Evolutionary conservation across 129 eudicot species (phyloP).

Genomic region (Saussurea involucrata): DNA sequence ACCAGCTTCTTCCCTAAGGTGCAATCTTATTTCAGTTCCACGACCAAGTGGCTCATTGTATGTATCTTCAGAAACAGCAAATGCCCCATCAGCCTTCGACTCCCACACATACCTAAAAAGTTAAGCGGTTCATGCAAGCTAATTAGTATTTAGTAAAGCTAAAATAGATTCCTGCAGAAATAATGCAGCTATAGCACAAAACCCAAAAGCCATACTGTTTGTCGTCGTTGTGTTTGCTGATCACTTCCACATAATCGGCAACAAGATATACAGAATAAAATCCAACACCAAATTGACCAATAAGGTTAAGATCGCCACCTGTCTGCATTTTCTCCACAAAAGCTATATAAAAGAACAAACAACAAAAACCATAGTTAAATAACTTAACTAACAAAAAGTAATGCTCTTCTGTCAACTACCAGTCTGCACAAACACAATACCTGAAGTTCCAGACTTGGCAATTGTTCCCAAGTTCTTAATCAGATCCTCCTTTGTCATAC

Average conservation of each 20-base stretch:
- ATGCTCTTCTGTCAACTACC: background rate
- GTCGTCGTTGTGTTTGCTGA: constrained; percentile 96
- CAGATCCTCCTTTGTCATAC: constrained; percentile 98
- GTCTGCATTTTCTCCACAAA: constrained; percentile 99
- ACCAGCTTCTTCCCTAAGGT: constrained; percentile 91
- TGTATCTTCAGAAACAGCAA: constrained; percentile 84
- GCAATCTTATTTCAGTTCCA: constrained; percentile 96
- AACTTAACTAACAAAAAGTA: background rate
- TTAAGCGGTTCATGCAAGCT: background rate
- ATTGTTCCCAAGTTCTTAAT: constrained; percentile 94
- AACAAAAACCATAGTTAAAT: background rate
- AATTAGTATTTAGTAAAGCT: constrained; percentile 8
- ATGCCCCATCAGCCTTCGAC: constrained; percentile 98
- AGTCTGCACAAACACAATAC: constrained; percentile 32
- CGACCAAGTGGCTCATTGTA: constrained; percentile 98
- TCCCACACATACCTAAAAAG: constrained; percentile 89
- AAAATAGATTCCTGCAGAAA: background rate
- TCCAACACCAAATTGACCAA: constrained; percentile 99
- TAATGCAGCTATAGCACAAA: background rate
- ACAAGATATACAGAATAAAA: constrained; percentile 97
- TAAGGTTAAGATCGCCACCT: constrained; percentile 94
- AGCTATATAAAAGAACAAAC: constrained; percentile 42
- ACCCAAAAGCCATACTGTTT: constrained; percentile 60
- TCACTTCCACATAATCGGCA: constrained; percentile 96
- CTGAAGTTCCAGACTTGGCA: constrained; percentile 99